A percentile compares a stretch with the other conserved stretches of the same genome.
Evolutionary conservation across 257 asterid genomes (phyloP).

Genomic region (Galeopsis tetrahit): DNA sequence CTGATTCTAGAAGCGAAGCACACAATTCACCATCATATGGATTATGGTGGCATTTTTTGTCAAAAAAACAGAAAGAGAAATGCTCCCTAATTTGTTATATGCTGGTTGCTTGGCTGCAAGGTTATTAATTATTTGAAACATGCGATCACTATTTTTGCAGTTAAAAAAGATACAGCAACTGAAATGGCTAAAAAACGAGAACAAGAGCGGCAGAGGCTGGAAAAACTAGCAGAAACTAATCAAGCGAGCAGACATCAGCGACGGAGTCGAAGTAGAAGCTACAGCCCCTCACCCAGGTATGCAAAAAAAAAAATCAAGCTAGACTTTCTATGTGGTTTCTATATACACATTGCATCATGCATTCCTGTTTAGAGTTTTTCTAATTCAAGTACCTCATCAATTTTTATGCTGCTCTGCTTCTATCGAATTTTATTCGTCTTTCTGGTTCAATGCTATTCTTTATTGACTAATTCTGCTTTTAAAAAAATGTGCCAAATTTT

Average conservation of each 20-base stretch:
- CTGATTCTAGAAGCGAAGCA: slow-evolving; percentile 48
- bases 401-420: neutral
- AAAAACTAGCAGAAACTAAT: slow-evolving; percentile 85
- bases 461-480: neutral
- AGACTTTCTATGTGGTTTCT: slow-evolving; percentile 1
- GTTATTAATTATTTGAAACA: slow-evolving; percentile 25
- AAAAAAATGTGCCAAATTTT: neutral
- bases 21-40: slow-evolving; percentile 35
- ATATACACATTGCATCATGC: neutral
- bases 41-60: slow-evolving; percentile 36
- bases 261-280: slow-evolving; percentile 86
- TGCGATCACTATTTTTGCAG: slow-evolving; percentile 52
- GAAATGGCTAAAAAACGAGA: slow-evolving; percentile 96
- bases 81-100: slow-evolving; percentile 17
- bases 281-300: slow-evolving; percentile 94
- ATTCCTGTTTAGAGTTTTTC: neutral
- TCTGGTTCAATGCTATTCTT: slow-evolving; percentile 2
- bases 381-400: neutral
- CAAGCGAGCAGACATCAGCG: slow-evolving; percentile 58
- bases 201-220: slow-evolving; percentile 88
- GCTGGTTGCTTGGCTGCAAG: slow-evolving; percentile 31
- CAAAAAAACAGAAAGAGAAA: slow-evolving; percentile 31
- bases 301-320: slow-evolving; percentile 12
- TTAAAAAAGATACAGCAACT: slow-evolving; percentile 85
- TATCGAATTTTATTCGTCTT: slow-evolving; percentile 8